Conservation (phyloP, 2,329 filamentous ascomycete genomes). For the Monilinia fructigena region DNA sequence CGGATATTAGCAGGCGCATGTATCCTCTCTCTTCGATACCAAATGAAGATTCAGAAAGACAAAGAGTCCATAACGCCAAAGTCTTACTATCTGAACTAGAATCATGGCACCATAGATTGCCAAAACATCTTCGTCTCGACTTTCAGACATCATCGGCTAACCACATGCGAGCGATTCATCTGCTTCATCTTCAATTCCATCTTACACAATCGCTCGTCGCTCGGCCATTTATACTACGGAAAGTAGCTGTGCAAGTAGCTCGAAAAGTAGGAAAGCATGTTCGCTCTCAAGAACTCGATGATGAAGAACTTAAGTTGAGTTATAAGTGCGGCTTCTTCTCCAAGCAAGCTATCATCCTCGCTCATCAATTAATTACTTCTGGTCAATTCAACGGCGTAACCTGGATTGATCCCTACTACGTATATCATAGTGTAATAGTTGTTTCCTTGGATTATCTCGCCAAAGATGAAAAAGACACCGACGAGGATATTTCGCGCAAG, state of each 20-base stretch:
- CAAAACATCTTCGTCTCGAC: slow-evolving; percentile 32
- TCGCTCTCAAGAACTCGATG: slow-evolving; percentile 34
- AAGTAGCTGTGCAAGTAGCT: slow-evolving; percentile 36
- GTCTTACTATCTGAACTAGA: slow-evolving; percentile 34
- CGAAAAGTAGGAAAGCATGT: slow-evolving; percentile 35
- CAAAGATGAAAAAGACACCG: slow-evolving; percentile 34
- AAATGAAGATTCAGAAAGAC: slow-evolving; percentile 29
- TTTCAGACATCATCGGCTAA: slow-evolving; percentile 26
- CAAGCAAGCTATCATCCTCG: slow-evolving; percentile 29
- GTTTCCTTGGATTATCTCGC: slow-evolving; percentile 38
- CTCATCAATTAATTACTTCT: slow-evolving; percentile 32
- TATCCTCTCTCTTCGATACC: slow-evolving; percentile 32
- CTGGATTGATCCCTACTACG: slow-evolving; percentile 38
- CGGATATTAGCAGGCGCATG: slow-evolving; percentile 35
- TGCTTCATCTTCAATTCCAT: slow-evolving; percentile 38
- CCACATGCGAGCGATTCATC: slow-evolving; percentile 35
- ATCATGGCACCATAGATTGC: slow-evolving; percentile 35
- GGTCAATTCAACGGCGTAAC: slow-evolving; percentile 36
- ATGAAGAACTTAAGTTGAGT: slow-evolving; percentile 34
- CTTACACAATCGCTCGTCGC: slow-evolving; percentile 36
- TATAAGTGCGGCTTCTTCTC: slow-evolving; percentile 35
- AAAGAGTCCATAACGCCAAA: slow-evolving; percentile 30
- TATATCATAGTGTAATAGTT: slow-evolving; percentile 38
- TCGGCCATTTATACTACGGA: slow-evolving; percentile 37
- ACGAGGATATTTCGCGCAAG: slow-evolving; percentile 34